Evolutionary conservation across 306 rosid species (phyloP).

Genomic region (Cicer chorassanicum): DNA sequence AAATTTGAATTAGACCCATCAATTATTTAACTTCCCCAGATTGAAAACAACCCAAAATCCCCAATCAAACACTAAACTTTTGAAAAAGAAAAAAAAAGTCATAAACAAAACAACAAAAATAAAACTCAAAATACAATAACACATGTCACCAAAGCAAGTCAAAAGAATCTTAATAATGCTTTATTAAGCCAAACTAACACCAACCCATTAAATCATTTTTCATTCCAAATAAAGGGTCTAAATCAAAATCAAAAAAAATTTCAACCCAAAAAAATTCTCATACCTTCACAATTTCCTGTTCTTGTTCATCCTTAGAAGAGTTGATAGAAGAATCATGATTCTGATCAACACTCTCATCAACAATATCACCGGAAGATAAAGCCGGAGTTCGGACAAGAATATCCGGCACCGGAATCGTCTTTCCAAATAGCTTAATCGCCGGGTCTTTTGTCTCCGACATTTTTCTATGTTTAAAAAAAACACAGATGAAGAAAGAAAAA

Average conservation of each 20-base stretch:
- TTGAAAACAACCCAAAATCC: slow-evolving; percentile 28
- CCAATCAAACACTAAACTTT: slow-evolving; percentile 26
- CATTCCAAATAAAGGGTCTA: slow-evolving; percentile 37
- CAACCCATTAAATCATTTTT: slow-evolving; percentile 31
- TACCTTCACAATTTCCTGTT: slow-evolving; percentile 40
- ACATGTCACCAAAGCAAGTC: slow-evolving; percentile 39
- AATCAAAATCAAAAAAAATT: slow-evolving; percentile 29
- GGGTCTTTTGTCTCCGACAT: slow-evolving; percentile 66
- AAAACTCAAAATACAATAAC: background rate
- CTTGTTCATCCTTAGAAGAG: slow-evolving; percentile 49
- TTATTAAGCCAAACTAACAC: slow-evolving; percentile 31
- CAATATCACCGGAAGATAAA: slow-evolving; percentile 19
- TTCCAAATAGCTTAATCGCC: slow-evolving; percentile 78
- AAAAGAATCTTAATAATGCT: slow-evolving; percentile 43
- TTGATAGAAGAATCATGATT: slow-evolving; percentile 42
- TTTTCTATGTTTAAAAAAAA: slow-evolving; percentile 8
- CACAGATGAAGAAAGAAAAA: background rate
- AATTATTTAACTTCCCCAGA: slow-evolving; percentile 1
- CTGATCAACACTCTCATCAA: slow-evolving; percentile 34
- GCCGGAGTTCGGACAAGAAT: slow-evolving; percentile 4
- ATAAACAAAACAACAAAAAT: background rate
- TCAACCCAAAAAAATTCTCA: slow-evolving; percentile 2
- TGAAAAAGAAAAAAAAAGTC: background rate
- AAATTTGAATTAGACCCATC: slow-evolving; percentile 36
- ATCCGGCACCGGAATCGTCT: slow-evolving; percentile 68